These are phyloP conservation scores for Rhododendron williamsianum DNA, from an alignment of 148 eudicot species.

Conservation along the genomic window DNA sequence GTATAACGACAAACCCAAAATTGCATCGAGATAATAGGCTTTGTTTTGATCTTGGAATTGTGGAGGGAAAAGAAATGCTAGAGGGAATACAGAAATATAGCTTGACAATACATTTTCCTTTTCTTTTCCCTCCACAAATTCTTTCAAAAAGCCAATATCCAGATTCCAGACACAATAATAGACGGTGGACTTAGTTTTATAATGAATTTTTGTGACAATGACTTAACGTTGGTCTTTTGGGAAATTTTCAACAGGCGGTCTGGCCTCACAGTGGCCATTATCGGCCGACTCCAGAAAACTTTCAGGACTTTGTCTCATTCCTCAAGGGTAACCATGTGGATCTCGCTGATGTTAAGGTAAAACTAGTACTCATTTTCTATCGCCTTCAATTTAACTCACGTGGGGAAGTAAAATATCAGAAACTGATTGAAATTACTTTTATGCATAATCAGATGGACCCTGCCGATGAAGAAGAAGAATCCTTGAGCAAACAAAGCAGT, in stretches of 20 bases:
- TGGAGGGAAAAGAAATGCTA: neutral
- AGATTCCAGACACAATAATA: neutral
- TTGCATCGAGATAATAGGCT: neutral
- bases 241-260: slow-evolving; percentile 45
- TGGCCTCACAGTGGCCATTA: slow-evolving; percentile 99
- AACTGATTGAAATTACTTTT: slow-evolving; percentile 15
- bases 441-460: slow-evolving; percentile 62
- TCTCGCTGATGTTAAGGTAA: slow-evolving; percentile 80
- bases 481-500: slow-evolving; percentile 36
- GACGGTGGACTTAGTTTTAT: neutral
- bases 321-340: slow-evolving; percentile 71
- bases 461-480: slow-evolving; percentile 36
- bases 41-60: neutral
- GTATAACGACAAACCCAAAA: slow-evolving; percentile 25
- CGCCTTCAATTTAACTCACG: neutral
- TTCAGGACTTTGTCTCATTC: slow-evolving; percentile 72
- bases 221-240: neutral
- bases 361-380: neutral
- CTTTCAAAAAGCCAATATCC: neutral
- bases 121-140: neutral
- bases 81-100: neutral
- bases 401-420: neutral
- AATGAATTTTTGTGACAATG: neutral
- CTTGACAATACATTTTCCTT: neutral
- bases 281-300: slow-evolving; percentile 82